These are phyloP conservation scores for Polytolypa hystricis DNA, from an alignment of 2,329 filamentous ascomycete species.

Conservation along the genomic window DNA sequence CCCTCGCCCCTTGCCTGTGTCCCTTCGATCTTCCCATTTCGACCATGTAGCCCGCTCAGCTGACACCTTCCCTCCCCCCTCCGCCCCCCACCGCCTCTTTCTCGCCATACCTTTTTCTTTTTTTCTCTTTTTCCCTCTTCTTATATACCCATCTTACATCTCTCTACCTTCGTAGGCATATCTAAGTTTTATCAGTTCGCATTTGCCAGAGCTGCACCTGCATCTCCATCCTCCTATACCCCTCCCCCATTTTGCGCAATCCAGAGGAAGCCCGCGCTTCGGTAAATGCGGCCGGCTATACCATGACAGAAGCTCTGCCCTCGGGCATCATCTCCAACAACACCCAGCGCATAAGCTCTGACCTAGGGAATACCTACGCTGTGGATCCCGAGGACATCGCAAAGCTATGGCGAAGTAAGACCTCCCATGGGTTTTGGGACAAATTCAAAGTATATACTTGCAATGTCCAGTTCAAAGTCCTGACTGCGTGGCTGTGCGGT, in stretches of 20 bases:
- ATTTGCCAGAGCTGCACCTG: not conserved
- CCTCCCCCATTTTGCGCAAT: no score
- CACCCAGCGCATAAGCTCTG: slow-evolving; percentile 25
- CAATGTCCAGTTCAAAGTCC: no score
- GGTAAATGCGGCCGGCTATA: no score
- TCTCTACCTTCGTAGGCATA: not conserved
- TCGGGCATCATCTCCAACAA: slow-evolving; percentile 28
- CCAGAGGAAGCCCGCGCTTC: not conserved
- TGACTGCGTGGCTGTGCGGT: no score
- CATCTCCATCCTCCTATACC: no score
- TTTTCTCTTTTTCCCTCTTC: not conserved
- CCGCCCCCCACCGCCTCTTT: not conserved
- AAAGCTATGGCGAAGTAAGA: slow-evolving; percentile 40
- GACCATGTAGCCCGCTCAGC: slow-evolving; percentile 3
- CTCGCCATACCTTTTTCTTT: slow-evolving; percentile 3
- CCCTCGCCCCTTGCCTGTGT: slow-evolving; percentile 2
- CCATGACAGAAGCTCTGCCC: slow-evolving; percentile 31
- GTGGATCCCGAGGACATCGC: slow-evolving; percentile 32
- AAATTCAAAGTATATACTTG: no score
- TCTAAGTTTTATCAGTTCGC: not conserved
- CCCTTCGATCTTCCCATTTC: not conserved
- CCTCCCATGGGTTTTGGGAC: slow-evolving; percentile 11
- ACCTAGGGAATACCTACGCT: slow-evolving; percentile 25
- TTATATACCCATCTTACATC: not conserved
- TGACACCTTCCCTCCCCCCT: not conserved